Conservation (phyloP, 2,329 filamentous ascomycete genomes). For the Atkinsonella hypoxylon region DNA sequence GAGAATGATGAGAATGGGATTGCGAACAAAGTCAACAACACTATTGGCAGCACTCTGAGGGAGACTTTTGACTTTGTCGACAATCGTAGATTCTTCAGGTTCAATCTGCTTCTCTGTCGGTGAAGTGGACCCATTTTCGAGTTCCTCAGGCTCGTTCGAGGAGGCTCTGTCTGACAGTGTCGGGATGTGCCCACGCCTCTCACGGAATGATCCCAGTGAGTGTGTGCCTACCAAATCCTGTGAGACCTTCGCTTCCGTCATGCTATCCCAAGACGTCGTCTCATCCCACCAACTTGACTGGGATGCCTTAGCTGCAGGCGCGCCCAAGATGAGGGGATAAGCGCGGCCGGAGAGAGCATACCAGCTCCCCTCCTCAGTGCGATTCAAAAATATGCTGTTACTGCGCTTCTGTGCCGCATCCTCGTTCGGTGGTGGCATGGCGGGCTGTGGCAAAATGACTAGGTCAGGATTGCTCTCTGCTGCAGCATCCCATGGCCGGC, state of each 20-base stretch:
- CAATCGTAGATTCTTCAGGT: conserved; percentile 29
- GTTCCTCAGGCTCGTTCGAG: conserved; percentile 17
- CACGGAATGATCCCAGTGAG: conserved; percentile 29
- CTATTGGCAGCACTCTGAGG: conserved; percentile 37
- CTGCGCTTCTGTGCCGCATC: conserved; percentile 39
- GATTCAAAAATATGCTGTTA: conserved; percentile 71
- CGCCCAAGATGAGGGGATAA: conserved; percentile 76
- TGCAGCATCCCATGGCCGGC: conserved; percentile 55
- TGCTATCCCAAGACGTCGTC: conserved; percentile 25
- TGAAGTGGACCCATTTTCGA: conserved; percentile 22
- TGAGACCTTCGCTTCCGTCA: conserved; percentile 36
- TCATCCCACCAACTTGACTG: conserved; percentile 36
- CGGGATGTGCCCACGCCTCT: conserved; percentile 22
- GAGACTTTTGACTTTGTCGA: conserved; percentile 38
- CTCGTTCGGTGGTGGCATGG: conserved; percentile 45
- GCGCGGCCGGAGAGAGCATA: conserved; percentile 80
- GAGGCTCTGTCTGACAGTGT: conserved; percentile 23
- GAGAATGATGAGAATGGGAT: conserved; percentile 38
- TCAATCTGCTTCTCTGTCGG: conserved; percentile 15
- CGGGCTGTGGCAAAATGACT: conserved; percentile 76
- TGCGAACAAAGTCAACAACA: conserved; percentile 42
- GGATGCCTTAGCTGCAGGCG: conserved; percentile 34
- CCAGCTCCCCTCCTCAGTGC: conserved; percentile 78
- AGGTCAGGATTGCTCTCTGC: conserved; percentile 59
- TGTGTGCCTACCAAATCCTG: conserved; percentile 62